Evolutionary conservation across 164 flowering plant species (phyloP), one percentile per base, ranked within the genome.

Genomic region (Berberis thunbergii): DNA sequence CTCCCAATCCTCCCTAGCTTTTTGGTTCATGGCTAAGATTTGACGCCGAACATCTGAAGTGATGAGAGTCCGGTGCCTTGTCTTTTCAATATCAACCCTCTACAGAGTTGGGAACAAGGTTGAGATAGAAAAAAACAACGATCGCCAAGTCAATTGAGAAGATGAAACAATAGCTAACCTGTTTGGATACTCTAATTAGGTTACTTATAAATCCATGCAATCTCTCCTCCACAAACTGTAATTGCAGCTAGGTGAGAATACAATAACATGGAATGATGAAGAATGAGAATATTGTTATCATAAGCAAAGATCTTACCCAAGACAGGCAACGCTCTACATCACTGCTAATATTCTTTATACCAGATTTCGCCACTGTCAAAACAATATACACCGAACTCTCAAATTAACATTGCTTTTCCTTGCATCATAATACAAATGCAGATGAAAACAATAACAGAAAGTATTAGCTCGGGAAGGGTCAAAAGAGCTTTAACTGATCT

Each of bases 301-400:
- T 46, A 11, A 53, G 53, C 38, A 57, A 57, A 43, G 63, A 70
- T 66, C 90, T 80, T 60, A 93, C 98, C 94, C 87, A 59, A 46
- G 97, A 94, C 66, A 94, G 75, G 78, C 98, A 94, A 67, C 86
- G 83, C 70, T 87, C 98, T 70, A 91, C 97, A 62, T 94, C 98
- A 69, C 69, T 86, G 79, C 87, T 75, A 52, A 82, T 71, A 69
- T 67, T 79, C 82, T 78, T 88, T 69, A 94, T 64, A 63, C 95
- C 93, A 69, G 75, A 78, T 64, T 80, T 87, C 43, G 82, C 73
- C 91, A 89, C 98, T 94, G 86, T 62, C 56, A 77, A 72, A 63
- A 49, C 43, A 66, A 43, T 63, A 61, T 8, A 72, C 59, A 46
- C 57, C 65, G 69, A 50, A 50, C 2, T 26, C 9, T 4, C 26